A percentile compares a stretch with the other conserved stretches of the same genome.
These are phyloP conservation scores for Fusarium kyushuense DNA, from an alignment of 2,329 filamentous ascomycete species.

Conservation along the genomic window DNA sequence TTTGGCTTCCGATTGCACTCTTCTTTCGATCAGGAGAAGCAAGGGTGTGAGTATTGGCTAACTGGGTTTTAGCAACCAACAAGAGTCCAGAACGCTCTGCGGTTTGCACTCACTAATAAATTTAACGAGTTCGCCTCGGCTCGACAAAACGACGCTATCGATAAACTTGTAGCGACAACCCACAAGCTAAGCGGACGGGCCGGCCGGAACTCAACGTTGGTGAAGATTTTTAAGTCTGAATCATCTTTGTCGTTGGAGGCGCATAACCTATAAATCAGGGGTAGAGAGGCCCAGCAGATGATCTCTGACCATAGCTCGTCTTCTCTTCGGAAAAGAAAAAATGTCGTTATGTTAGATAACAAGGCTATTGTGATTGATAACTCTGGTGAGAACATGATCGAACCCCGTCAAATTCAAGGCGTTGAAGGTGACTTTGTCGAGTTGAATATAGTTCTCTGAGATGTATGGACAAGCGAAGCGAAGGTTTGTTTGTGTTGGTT, in stretches of 20 bases:
- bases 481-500: neutral
- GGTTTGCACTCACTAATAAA: neutral
- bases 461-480: accelerated
- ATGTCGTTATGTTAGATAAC: neutral
- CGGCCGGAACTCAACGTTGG: accelerated
- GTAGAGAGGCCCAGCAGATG: neutral
- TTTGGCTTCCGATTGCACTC: accelerated
- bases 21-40: neutral
- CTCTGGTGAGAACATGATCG: accelerated
- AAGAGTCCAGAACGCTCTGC: accelerated
- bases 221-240: accelerated
- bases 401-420: no score
- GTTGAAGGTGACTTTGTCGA: no score
- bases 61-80: neutral
- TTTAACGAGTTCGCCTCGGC: neutral
- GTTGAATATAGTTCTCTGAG: accelerated
- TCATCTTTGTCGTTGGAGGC: accelerated
- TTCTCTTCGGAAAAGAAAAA: accelerated
- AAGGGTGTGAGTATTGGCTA: neutral
- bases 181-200: accelerated
- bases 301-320: neutral
- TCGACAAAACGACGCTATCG: accelerated
- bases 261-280: accelerated
- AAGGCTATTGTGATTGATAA: neutral
- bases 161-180: neutral